Base-by-base conservation (phyloP, 2,329 filamentous ascomycete species). In the Aspergillaceae sp. region DNA sequence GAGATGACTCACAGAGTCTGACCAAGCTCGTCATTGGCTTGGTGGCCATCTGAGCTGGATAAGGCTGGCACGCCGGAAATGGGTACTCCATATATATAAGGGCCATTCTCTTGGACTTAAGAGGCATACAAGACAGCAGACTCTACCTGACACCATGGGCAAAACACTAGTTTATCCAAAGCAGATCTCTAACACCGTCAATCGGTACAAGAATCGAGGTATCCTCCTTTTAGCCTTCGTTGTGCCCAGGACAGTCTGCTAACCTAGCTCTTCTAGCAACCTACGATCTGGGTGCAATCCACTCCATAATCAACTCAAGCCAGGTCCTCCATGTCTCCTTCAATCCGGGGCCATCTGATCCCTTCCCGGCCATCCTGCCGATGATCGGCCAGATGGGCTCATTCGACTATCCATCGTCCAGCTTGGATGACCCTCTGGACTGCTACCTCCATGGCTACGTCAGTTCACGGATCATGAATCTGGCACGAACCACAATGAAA, bases 361-460 rank as follows among this genome's bases (percentile, higher is more conserved):
- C 84, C 1, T 92, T 90, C 60, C 87, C 87, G 3, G 78, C 80
- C 43, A 82, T 84, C 45, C 75, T 94, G 2, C 88, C 88, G 50
- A 91, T 94, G 87, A 86, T 94, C 57, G 87, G 86, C 43, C 82
- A 86, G 56, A 85, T 92, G 76, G 86, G 81, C 8, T 86, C 82
- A 27, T 92, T 83, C 61, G 73, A 74, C 6, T 69, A 71, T 48
- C 83, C 83, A 4, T 82, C 77, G 45, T 74, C 79, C 10, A 73
- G 74, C 44, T 64, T 77, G 11, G 74, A 77, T 43, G 82, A 88
- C 53, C 80, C 83, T 0, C 73, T 88, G 4, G 83, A 89, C 48
- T 76, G 84, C 51, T 94, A 94, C 64, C 76, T 94, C 5, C 88
- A 94, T 66, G 87, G 87, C 60, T 94, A 91, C 65, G 83, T 91